phyloP scores from a whole-genome alignment of 768 basidiomycete species.

The Galerina sulciceps region DNA sequence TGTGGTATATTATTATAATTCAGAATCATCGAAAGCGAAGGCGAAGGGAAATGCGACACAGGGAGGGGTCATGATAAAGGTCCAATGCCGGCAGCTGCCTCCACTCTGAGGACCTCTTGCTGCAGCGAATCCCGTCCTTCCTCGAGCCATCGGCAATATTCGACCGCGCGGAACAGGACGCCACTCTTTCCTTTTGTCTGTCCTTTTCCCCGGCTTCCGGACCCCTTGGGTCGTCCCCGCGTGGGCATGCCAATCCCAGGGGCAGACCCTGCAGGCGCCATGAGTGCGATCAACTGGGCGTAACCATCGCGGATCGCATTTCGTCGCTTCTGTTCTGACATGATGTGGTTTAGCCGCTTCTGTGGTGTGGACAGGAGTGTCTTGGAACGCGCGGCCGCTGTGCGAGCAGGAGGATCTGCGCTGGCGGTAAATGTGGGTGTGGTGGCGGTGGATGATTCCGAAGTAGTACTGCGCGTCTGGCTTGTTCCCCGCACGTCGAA shows the following conservation, averaged over 20 bases:
- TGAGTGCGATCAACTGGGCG: slow-evolving; percentile 79
- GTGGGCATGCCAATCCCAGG: slow-evolving; percentile 76
- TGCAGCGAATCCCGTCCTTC: slow-evolving; percentile 74
- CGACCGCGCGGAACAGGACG: slow-evolving; percentile 84
- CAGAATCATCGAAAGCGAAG: slow-evolving; percentile 1
- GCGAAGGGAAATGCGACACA: background rate
- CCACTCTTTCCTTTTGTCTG: slow-evolving; percentile 89
- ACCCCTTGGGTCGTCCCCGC: slow-evolving; percentile 81
- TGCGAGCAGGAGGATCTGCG: slow-evolving; percentile 18
- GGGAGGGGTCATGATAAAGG: slow-evolving; percentile 20
- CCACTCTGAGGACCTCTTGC: slow-evolving; percentile 69
- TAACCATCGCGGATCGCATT: slow-evolving; percentile 93
- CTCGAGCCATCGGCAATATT: slow-evolving; percentile 87
- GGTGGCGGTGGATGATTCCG: slow-evolving; percentile 31
- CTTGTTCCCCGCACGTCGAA: slow-evolving; percentile 25
- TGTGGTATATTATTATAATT: slow-evolving; percentile 12
- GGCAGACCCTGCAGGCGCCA: slow-evolving; percentile 75
- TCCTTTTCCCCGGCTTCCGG: slow-evolving; percentile 66
- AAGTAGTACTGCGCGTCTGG: slow-evolving; percentile 29
- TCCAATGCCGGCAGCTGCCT: slow-evolving; percentile 66
- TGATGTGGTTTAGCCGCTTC: slow-evolving; percentile 91
- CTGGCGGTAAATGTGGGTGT: slow-evolving; percentile 23
- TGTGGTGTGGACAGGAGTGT: slow-evolving; percentile 81
- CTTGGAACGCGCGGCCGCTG: slow-evolving; percentile 45
- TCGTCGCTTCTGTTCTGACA: slow-evolving; percentile 92